Base-by-base conservation (phyloP, 2,329 filamentous ascomycete genomes). In the Albophoma yamanashiensis region DNA sequence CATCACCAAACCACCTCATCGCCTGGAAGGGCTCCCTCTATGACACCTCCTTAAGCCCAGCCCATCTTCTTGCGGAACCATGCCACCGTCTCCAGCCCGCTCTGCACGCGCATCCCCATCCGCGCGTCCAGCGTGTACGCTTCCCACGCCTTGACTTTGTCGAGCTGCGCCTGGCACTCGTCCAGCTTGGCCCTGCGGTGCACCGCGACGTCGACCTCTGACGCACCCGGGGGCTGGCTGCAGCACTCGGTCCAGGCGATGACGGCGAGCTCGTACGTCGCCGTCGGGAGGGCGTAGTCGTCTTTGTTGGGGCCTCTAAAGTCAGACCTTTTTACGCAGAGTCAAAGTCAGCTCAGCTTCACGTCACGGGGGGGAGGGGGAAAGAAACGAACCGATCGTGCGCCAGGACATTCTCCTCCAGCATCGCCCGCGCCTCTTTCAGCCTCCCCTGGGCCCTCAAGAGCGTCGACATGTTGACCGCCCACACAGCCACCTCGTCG, bases 201-300 rank as follows among this genome's bases (percentile, higher is more conserved):
- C 5, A 66, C 71, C 0, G 74, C 71, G 0, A 73, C 63, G 7
- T 73, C 71, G 25, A 73, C 67, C 0, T 62, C 50, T 4, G 66
- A 63, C 7, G 70, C 71, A 0, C 62, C 69, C 1, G 65, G 63
- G 0, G 73, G 71, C 3, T 76, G 72, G 38, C 74, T 70, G 65
- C 76, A 80, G 58, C 78, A 80, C 67, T 93, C 88, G 60, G 82
- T 80, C 92, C 93, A 99, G 1, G 87, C 77, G 59, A 90, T 84
- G 9, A 89, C 91, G 0, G 86, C 92, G 77, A 94, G 84, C 74
- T 99, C 94, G 73, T 97, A 97, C 65, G 91, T 81, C 1, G 89
- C 91, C 0, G 87, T 84, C 0, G 93, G 90, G 8, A 82, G 77
- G 12, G 85, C 79, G 77, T 89, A 92, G 67, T 89, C 86, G 61